Percentiles rank a stretch among this genome's conserved stretches.
Evolutionary conservation across 2,329 filamentous ascomycete genomes (phyloP).

Genomic region (Massarina eburnea): DNA sequence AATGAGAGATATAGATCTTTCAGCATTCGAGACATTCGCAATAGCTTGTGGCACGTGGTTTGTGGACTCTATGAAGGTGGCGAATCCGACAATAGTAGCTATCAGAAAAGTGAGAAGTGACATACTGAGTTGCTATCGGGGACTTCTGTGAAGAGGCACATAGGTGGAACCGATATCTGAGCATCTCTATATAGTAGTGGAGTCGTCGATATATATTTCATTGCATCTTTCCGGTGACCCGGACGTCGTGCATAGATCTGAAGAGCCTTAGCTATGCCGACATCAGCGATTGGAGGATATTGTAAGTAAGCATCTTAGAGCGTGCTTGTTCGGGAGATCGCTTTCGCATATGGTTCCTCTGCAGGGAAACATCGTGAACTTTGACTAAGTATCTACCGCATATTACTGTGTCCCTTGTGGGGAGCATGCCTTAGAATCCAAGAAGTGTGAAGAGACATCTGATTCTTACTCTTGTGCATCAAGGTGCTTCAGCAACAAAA

Average conservation of each 20-base stretch:
- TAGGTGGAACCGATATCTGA: too few species aligned
- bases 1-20: slow-evolving; percentile 53
- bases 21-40: slow-evolving; percentile 23
- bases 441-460: too few species aligned
- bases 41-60: slow-evolving; percentile 10
- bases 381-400: too few species aligned
- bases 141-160: too few species aligned
- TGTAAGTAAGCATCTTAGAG: slow-evolving; percentile 28
- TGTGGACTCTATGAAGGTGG: neutral
- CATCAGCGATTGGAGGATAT: slow-evolving; percentile 23
- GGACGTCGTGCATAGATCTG: slow-evolving; percentile 17
- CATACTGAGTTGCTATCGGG: too few species aligned
- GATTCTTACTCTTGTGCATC: too few species aligned
- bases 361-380: slow-evolving; percentile 18
- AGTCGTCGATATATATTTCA: neutral
- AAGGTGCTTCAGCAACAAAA: too few species aligned
- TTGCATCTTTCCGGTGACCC: slow-evolving; percentile 24
- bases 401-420: too few species aligned
- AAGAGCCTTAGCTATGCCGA: slow-evolving; percentile 6
- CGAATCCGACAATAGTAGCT: slow-evolving; percentile 1
- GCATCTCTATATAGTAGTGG: too few species aligned
- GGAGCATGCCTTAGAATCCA: too few species aligned
- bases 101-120: slow-evolving; percentile 16
- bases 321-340: slow-evolving; percentile 21
- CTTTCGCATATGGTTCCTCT: slow-evolving; percentile 27